A percentile compares a stretch with the other conserved stretches of the same genome.
Evolutionary conservation across 208 protist species (phyloP).

Genomic region (Wallacemonas sp.): DNA sequence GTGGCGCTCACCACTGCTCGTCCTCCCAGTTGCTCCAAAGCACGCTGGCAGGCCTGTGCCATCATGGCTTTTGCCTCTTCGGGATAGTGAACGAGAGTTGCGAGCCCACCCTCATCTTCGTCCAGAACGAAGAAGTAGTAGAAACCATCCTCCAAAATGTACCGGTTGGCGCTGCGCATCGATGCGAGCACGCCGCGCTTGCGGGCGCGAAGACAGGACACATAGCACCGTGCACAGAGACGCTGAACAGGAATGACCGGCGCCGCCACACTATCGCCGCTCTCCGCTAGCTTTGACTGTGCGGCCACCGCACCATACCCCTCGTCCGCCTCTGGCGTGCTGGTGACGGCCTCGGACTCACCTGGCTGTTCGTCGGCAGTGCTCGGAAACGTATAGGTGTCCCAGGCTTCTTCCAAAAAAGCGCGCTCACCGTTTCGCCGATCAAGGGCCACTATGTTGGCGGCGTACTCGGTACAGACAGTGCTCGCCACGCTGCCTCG

Average conservation of each 20-base stretch:
- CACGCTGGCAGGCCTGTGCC: constrained; percentile 36
- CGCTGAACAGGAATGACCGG: constrained; percentile 7
- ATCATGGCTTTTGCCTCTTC: constrained; percentile 46
- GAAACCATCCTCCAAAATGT: constrained; percentile 54
- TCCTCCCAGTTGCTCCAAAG: constrained; percentile 34
- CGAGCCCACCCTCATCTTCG: constrained; percentile 39
- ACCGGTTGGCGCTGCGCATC: constrained; percentile 41
- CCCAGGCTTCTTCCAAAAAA: constrained; percentile 22
- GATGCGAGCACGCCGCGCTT: constrained; percentile 28
- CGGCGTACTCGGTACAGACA: constrained; percentile 39
- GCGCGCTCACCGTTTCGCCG: background rate
- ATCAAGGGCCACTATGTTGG: constrained; percentile 32
- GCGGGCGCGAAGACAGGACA: constrained; percentile 53
- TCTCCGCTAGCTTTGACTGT: background rate
- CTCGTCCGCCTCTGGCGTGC: too few species aligned
- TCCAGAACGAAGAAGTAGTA: constrained; percentile 61
- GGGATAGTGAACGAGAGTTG: constrained; percentile 38
- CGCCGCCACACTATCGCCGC: background rate
- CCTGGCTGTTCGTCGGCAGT: too few species aligned
- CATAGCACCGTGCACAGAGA: constrained; percentile 57
- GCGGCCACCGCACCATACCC: background rate
- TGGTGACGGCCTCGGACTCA: too few species aligned
- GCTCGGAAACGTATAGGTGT: constrained; percentile 44
- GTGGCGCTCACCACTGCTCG: background rate
- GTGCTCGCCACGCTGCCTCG: background rate